Base-by-base conservation (phyloP, 202 grass and related monocot genomes). In the Schoenoplectus triqueter region DNA sequence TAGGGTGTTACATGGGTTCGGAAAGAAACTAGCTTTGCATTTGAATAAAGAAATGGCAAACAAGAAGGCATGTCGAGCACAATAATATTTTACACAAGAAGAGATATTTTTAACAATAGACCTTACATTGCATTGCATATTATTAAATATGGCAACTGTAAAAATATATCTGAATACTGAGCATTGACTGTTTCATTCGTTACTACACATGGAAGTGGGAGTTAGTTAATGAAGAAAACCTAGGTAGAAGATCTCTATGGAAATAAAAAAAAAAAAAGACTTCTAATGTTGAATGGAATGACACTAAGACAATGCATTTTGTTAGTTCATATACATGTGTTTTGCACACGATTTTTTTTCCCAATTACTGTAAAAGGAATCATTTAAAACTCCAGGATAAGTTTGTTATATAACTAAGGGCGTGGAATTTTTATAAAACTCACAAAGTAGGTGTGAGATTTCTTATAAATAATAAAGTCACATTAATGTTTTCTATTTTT, bases 231-330 rank as follows among this genome's bases (percentile, higher is more conserved):
- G 45, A 82, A 66, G 17, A 49, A 49, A 67, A 66, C 7, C 39
- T 19, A 66, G 42, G 64, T 19, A 80, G 2, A 64, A 80, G 7
- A 66, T 68, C 19, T 49, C 31, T 31, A 31, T 31, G 31, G 31
- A 31, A 31, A 67, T 52, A 2, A 31, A 44, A 50, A 50, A 17
- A 17, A 52, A 82, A 66, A 17, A 20, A 17, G 50, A 52, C 13
- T 65, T 68, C 48, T 68, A 65, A 49, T 68, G 39, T 63, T 67
- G 39, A 82, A 81, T 49, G 78, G 54, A 63, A 45, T 48, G 65
- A 18, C 41, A 65, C 78, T 65, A 49, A 48, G 5, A 20, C 39
- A 46, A 81, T 64, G 44, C 9, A 48, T 49, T 66, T 66, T 49
- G 63, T 65, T 13, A 48, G 48, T 66, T 31, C 14, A 57, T 56